Evolutionary conservation across 768 basidiomycete genomes (phyloP).

Genomic region (Termitomyces sp.): DNA sequence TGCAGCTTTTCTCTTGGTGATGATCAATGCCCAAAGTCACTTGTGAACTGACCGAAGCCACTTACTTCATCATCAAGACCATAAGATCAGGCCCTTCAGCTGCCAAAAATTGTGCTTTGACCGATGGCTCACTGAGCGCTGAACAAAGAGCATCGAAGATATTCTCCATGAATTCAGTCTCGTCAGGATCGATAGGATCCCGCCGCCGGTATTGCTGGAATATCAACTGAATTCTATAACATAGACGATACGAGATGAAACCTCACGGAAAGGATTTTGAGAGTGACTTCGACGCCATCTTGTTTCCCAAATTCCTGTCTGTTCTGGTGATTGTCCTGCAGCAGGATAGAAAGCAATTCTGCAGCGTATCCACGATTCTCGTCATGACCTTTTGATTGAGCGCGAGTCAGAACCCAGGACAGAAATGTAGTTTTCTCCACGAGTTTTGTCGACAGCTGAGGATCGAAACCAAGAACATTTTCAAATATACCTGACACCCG

Average conservation of each 20-base stretch:
- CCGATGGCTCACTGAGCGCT: conserved; percentile 66
- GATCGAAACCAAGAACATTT: conserved; percentile 84
- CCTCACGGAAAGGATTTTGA: conserved; percentile 79
- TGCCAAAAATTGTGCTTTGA: conserved; percentile 79
- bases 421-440: conserved; percentile 72
- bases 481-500: conserved; percentile 73
- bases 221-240: neutral
- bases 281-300: conserved; percentile 71
- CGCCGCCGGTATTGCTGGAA: conserved; percentile 78
- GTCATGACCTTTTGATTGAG: conserved; percentile 68
- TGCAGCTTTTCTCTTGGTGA: conserved; percentile 69
- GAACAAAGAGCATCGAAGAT: conserved; percentile 89
- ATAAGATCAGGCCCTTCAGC: conserved; percentile 95
- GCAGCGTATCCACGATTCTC: conserved; percentile 93
- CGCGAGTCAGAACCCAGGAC: conserved; percentile 72
- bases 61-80: conserved; percentile 96
- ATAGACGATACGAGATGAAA: neutral
- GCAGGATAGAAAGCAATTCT: conserved; percentile 86
- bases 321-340: conserved; percentile 70
- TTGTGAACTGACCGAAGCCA: conserved; percentile 9
- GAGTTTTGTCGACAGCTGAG: conserved; percentile 63
- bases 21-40: conserved; percentile 3
- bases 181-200: conserved; percentile 83
- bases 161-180: conserved; percentile 98
- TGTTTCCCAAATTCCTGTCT: conserved; percentile 61